Base-by-base conservation (phyloP, 2,329 filamentous ascomycete genomes). In the Colletotrichum sidae region DNA sequence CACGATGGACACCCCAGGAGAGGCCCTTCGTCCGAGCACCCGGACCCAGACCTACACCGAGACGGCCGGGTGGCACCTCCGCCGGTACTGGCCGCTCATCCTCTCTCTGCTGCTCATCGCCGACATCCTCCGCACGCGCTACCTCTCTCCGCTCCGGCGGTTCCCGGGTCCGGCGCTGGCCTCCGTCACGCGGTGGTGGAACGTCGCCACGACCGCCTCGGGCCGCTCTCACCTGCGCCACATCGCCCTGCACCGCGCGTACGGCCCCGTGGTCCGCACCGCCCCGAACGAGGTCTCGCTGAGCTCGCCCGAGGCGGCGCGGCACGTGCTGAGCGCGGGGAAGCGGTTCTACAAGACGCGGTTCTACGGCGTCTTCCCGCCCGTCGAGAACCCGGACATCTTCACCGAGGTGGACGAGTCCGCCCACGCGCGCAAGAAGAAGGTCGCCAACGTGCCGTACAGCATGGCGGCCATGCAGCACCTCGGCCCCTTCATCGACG, bases 111-210 rank as follows among this genome's bases (percentile, higher is more conserved):
- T 75, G n/a, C 13, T 80, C 1, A 55, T 74, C 42, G 75, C 74
- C 25, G 83, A 80, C 71, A 75, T 86, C 10, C 70, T 78, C 17
- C 76, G 74, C 52, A 86, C 85, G 69, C 80, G 80, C 45, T 84
- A 82, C 69, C 77, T 83, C 47, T 78, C 82, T 70, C 89, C 90
- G 5, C 77, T 93, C 63, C 86, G 89, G 75, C 88, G 85, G 72
- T 93, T 92, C 70, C 92, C 92, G 0, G 92, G 92, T 0, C 92
- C 90, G 0, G 81, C 89, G 59, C 72, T 92, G 42, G 92, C 92
- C 15, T 89, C 83, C 13, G 42, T n/a, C 3, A 53, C 72, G 0
- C 78, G 80, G 2, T 73, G 82, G 5, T 82, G 80, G 80, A 82
- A 81, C 61, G 69, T 81, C 35, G 37, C 70, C 34, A 81, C 78